phyloP scores from a whole-genome alignment of 371 early-diverging fungal species.

The Smittium culicis region DNA sequence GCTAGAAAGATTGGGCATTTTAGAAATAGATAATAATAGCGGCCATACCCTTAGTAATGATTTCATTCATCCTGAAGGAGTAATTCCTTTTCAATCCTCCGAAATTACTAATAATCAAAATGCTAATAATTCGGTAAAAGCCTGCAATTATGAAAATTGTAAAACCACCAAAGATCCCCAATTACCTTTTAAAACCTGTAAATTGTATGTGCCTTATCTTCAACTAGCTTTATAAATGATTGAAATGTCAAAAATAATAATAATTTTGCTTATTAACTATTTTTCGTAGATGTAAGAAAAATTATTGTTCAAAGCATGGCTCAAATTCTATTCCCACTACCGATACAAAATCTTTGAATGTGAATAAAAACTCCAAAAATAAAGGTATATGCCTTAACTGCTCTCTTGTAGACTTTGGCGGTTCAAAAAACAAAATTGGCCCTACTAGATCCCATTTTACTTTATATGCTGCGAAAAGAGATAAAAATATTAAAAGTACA shows the following conservation, averaged over 20 bases:
- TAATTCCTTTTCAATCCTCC: too few relatives aligned
- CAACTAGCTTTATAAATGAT: too few relatives aligned
- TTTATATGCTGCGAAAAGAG: background rate
- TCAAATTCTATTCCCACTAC: background rate
- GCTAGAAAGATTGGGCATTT: slow-evolving; percentile 1
- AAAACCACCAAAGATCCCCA: background rate
- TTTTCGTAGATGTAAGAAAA: background rate
- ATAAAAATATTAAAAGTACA: background rate
- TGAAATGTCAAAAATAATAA: too few relatives aligned
- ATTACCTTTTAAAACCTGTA: too few relatives aligned
- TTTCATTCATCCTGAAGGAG: background rate
- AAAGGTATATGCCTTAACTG: background rate
- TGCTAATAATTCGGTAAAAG: background rate
- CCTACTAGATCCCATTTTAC: background rate
- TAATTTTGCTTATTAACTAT: too few relatives aligned
- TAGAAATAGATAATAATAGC: background rate
- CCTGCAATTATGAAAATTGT: background rate
- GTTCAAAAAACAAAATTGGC: background rate
- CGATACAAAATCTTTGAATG: background rate
- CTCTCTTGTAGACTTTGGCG: background rate
- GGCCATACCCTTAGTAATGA: background rate
- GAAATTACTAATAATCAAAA: too few relatives aligned
- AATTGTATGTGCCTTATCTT: too few relatives aligned
- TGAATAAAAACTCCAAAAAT: background rate
- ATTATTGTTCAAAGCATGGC: background rate